Evolutionary conservation across 1,139 yeast species (phyloP), one percentile per base, ranked within the genome.

Genomic region (Taiozyma sp.): DNA sequence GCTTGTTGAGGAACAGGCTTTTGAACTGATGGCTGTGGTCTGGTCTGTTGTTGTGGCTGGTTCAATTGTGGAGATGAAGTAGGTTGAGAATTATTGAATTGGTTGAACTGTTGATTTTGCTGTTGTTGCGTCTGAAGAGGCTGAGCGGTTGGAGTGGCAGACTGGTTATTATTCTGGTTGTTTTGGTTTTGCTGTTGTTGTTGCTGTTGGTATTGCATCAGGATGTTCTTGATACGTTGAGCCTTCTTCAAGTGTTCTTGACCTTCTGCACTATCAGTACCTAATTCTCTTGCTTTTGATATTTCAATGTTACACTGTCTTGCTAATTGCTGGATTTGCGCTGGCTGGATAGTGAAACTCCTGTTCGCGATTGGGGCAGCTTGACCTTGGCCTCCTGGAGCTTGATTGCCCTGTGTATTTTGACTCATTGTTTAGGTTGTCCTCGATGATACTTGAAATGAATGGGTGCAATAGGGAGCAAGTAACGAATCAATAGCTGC

Each of bases 221-320:
- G 42, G 13, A 62, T 53, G 34, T 52, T 51, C 51, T 56, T 58
- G 58, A 88, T 81, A 52, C 79, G 79, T 51, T 86, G 86, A 2
- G 93, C 95, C 53, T 81, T 83, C 55, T 75, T 72, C 57, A 79
- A 70, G 62, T 85, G 88, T 58, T 78, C 82, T 63, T 80, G 80
- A n/a, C 91, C 93, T 57, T 79, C 83, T 0, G 80, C 83, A 8
- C 87, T 78, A 47, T 81, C 83, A 13, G 71, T 68, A 7, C 85
- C 85, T 0, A 74, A 69, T 42, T 67, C 65, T 58, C 79, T 79
- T 1, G 90, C 95, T 56, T 79, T 77, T 39, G 79, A 80, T 49
- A 83, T 76, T 60, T 84, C 90, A 45, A 76, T 73, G 54, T 79
- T 82, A 59, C 85, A 81, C 56, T 77, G 79, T 52, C 69, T 72